Base-by-base conservation (phyloP, 306 rosid species). In the Ziziphus jujuba region DNA sequence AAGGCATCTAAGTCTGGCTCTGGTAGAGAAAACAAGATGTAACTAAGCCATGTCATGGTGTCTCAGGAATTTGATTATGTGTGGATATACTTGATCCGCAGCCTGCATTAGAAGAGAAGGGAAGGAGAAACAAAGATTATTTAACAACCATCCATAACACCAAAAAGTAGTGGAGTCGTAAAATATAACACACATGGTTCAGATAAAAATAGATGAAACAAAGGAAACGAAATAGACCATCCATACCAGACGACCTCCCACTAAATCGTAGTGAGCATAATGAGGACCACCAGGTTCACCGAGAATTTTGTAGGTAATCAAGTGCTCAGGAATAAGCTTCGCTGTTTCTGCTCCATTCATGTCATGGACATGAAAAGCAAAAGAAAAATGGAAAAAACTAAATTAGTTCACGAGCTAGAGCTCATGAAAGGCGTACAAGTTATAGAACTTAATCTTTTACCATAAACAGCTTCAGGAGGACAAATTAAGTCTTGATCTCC, bases 401-500 rank as follows among this genome's bases (percentile, higher is more conserved):
- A 74, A 22, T 43, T 66, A 69, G 57, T 58, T 57, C 49, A 40
- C 22, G 47, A 54, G 53, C 48, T 33, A 2, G 12, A 54, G 31
- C n/a, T 10, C 28, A 4, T 38, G 56, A 5, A 56, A 38, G 51
- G 54, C 56, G 49, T 5, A 15, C 24, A 21, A 56, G 15, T 59
- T 47, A 50, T 14, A 20, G 22, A 64, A 6, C 57, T 62, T 72
- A 49, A 50, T 51, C 67, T 65, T 68, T 43, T 86, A 92, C 98
- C 98, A 3, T 89, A 86, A 59, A 89, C 91, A 48, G 98, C 98
- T 77, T 92, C 98, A 15, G 95, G 93, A 44, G 98, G 96, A 71
- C 98, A 92, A 54, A 89, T 81, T 35, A 76, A 73, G 80, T 92
- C 98, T 49, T 74, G 84, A 72, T 92, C 98, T 74, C 98, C 98